Percentiles rank a stretch among this genome's conserved stretches.
These are phyloP conservation scores for Petasospora fabianii DNA, from an alignment of 1,139 yeast genomes.

Conservation along the genomic window DNA sequence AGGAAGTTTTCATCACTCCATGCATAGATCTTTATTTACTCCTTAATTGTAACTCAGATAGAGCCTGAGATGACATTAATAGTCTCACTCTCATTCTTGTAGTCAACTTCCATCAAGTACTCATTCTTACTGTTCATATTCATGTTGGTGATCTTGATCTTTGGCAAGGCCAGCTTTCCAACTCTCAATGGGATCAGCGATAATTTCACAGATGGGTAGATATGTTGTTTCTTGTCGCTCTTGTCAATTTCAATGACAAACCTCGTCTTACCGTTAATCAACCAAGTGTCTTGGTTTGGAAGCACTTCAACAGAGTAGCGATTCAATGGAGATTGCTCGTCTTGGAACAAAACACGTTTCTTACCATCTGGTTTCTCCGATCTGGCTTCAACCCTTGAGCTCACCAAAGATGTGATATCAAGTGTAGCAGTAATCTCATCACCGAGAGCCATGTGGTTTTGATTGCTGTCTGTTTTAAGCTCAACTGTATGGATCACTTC, in stretches of 20 bases:
- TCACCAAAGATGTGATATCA: slow-evolving; percentile 39
- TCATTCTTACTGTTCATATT: slow-evolving; percentile 32
- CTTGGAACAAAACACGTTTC: slow-evolving; percentile 31
- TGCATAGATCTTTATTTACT: no score
- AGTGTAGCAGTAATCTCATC: slow-evolving; percentile 51
- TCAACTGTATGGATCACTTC: slow-evolving; percentile 50
- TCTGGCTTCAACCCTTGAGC: slow-evolving; percentile 3
- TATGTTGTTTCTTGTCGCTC: slow-evolving; percentile 15
- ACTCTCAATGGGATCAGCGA: slow-evolving; percentile 68
- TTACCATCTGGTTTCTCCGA: slow-evolving; percentile 15
- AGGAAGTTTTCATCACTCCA: no score
- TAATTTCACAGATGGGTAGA: slow-evolving; percentile 34
- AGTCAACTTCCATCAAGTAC: slow-evolving; percentile 55
- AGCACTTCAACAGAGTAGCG: slow-evolving; percentile 37
- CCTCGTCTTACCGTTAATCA: slow-evolving; percentile 60
- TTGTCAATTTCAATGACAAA: slow-evolving; percentile 41
- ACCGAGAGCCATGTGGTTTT: slow-evolving; percentile 53
- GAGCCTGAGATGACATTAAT: slow-evolving; percentile 50
- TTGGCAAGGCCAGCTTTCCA: slow-evolving; percentile 71
- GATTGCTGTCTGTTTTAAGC: slow-evolving; percentile 36
- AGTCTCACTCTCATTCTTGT: slow-evolving; percentile 64
- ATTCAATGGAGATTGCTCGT: slow-evolving; percentile 18
- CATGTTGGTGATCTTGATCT: slow-evolving; percentile 43
- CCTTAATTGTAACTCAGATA: no score
- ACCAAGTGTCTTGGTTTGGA: slow-evolving; percentile 53